These are phyloP conservation scores for Eucalyptus curtisii DNA, from an alignment of 345 rosid genomes.

Conservation along the genomic window DNA sequence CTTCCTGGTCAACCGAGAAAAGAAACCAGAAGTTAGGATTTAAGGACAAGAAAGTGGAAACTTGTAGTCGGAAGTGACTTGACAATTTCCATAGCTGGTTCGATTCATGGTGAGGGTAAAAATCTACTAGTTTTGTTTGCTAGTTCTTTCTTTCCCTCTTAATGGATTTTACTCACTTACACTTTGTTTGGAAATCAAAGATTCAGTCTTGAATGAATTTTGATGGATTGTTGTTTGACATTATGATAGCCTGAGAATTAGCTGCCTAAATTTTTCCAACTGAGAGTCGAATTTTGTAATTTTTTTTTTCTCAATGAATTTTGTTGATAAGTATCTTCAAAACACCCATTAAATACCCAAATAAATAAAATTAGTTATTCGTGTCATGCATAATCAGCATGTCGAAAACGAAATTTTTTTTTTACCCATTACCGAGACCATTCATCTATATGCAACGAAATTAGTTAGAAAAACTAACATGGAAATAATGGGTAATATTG, in stretches of 20 bases:
- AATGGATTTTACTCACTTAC: neutral
- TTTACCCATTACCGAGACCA: neutral
- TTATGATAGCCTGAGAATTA: neutral
- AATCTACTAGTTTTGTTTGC: neutral
- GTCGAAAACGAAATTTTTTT: too few relatives aligned
- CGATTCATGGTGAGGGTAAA: neutral
- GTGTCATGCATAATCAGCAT: neutral
- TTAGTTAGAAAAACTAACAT: too few relatives aligned
- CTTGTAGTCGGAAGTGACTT: neutral
- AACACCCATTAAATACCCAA: neutral
- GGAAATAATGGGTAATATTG: too few relatives aligned
- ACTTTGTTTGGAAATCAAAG: too few relatives aligned
- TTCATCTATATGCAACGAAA: neutral
- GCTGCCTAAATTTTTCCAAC: neutral
- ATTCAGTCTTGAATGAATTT: too few relatives aligned
- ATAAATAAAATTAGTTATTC: neutral
- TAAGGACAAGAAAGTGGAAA: neutral
- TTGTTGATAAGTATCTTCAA: neutral
- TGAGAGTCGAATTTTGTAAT: neutral
- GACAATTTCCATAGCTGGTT: neutral
- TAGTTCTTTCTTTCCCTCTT: neutral
- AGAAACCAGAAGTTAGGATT: neutral
- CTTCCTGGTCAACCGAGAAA: slow-evolving; percentile 10
- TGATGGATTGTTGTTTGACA: neutral
- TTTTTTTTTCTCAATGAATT: neutral